Base-by-base conservation (phyloP, 2,329 filamentous ascomycete species). In the Aspergillus niger region DNA sequence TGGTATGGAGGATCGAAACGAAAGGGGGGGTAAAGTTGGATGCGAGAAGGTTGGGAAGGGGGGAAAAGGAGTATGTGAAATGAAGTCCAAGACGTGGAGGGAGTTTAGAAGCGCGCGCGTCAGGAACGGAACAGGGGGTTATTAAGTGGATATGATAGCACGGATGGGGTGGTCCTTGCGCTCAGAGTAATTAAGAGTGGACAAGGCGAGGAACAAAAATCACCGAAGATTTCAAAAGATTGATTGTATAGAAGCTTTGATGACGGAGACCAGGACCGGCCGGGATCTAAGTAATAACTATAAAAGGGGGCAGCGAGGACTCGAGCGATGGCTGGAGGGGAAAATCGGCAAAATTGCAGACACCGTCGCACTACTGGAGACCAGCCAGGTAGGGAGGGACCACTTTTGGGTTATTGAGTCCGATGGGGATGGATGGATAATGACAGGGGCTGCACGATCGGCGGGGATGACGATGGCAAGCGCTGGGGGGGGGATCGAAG, bases 221-320 rank as follows among this genome's bases (percentile, higher is more conserved):
- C 54, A 39, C 39, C 36, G 44, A 63, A 5, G 26, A 47, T 55
- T n/a, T 49, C 36, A 52, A 44, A 62, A 62, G 54, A 39, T 58
- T 57, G 32, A 36, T 36, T 36, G 13, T 56, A 54, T 61, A 52
- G 53, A 60, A 59, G 50, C 57, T 63, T 55, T 60, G 60, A 38
- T 30, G 24, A 47, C 56, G 54, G 64, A 67, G 61, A 72, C 66
- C 68, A 70, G 68, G 67, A 64, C 70, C 72, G 72, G 74, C 70
- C 70, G 67, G 69, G 64, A 65, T 50, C 26, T 32, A 36, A 24
- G n/a, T 38, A 52, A 15, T 22, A 52, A 36, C 13, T 28, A 28
- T 22, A 38, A 52, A 26, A 36, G 17, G 50, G 50, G 50, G 36
- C 36, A 26, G 30, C 17, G 30, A 38, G 20, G 11, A 22, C 43